Conservation (phyloP, 495 filamentous ascomycete species). For the Xylaria venustula region DNA sequence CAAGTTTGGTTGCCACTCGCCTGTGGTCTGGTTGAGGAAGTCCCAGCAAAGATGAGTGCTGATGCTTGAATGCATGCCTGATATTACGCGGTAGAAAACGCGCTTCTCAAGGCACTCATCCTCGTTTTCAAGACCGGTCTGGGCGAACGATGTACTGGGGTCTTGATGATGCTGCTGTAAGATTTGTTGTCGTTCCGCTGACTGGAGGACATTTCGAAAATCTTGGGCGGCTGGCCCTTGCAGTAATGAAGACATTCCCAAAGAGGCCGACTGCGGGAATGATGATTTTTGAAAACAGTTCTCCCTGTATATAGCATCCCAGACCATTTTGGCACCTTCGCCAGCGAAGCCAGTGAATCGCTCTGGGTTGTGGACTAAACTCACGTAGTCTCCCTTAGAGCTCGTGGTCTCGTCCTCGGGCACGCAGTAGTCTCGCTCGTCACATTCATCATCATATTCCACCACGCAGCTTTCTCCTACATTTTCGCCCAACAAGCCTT, state of each 20-base stretch:
- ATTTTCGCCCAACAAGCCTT: slow-evolving; percentile 77
- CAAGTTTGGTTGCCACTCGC: slow-evolving; percentile 89
- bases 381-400: slow-evolving; percentile 94
- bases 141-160: slow-evolving; percentile 48
- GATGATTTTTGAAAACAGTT: slow-evolving; percentile 87
- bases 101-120: slow-evolving; percentile 96
- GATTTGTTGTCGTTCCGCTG: slow-evolving; percentile 63
- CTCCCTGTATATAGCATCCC: slow-evolving; percentile 95
- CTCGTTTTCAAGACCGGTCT: slow-evolving; percentile 65
- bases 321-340: slow-evolving; percentile 77
- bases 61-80: slow-evolving; percentile 97
- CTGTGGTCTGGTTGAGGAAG: slow-evolving; percentile 92
- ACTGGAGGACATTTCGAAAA: slow-evolving; percentile 77
- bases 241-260: slow-evolving; percentile 39
- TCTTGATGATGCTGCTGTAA: slow-evolving; percentile 52
- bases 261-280: slow-evolving; percentile 49
- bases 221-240: slow-evolving; percentile 70
- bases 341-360: slow-evolving; percentile 93
- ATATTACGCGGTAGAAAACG: slow-evolving; percentile 91
- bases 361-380: slow-evolving; percentile 88
- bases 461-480: slow-evolving; percentile 95
- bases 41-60: slow-evolving; percentile 95
- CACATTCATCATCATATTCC: slow-evolving; percentile 97
- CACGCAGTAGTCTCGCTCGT: slow-evolving; percentile 95
- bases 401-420: slow-evolving; percentile 88